These are phyloP conservation scores for Tribonema minus DNA, from an alignment of 108 stramenopile species.

Conservation along the genomic window DNA sequence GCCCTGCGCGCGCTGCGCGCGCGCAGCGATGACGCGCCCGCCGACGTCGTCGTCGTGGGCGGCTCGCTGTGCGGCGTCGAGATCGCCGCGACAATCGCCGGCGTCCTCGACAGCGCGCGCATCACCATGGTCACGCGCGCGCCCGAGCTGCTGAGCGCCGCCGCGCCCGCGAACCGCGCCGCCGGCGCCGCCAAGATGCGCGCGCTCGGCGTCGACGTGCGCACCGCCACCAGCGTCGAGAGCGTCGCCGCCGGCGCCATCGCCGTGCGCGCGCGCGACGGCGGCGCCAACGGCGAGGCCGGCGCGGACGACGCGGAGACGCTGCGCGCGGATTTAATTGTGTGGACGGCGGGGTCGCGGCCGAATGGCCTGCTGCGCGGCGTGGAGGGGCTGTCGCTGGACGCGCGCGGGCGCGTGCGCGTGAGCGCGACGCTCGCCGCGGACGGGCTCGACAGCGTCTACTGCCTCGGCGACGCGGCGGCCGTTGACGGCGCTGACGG, in stretches of 20 bases:
- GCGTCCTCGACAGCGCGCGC: conserved; percentile 3
- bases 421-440: conserved; percentile 3
- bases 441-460: not conserved
- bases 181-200: too few species aligned
- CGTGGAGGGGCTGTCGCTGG: too few species aligned
- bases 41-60: conserved; percentile 65
- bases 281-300: not conserved
- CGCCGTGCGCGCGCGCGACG: not conserved
- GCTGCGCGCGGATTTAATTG: conserved; percentile 15
- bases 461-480: conserved; percentile 18
- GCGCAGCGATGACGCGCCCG: not conserved
- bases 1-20: conserved; percentile 43
- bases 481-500: conserved; percentile 1
- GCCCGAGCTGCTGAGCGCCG: too few species aligned
- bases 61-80: conserved; percentile 79
- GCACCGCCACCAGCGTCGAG: too few species aligned
- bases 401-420: conserved; percentile 2
- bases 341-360: conserved; percentile 35
- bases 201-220: too few species aligned
- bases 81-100: conserved; percentile 60
- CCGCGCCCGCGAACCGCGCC: too few species aligned
- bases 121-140: not conserved
- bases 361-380: too few species aligned
- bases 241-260: not conserved
- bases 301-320: not conserved